Conservation (phyloP, 306 rosid genomes). For the Ormosia emarginata region DNA sequence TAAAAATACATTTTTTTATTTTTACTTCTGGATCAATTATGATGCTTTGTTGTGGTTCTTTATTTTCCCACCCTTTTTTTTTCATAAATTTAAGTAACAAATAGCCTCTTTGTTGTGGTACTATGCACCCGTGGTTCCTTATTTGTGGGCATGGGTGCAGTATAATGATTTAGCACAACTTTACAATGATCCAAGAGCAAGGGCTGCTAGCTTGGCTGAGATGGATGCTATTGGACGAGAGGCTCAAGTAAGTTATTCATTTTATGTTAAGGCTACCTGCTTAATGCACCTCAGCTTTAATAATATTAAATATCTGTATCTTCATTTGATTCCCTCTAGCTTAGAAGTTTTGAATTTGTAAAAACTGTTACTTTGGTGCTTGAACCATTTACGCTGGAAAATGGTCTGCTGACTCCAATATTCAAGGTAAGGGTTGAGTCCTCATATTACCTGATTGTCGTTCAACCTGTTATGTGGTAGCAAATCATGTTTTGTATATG, state of each 20-base stretch:
- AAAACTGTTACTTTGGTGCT: conserved; percentile 69
- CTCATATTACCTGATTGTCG: neutral
- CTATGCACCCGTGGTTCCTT: neutral
- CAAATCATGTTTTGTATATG: neutral
- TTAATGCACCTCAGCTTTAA: neutral
- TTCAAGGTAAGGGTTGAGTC: conserved; percentile 62
- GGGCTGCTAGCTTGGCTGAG: conserved; percentile 80
- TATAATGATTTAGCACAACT: conserved; percentile 59
- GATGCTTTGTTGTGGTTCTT: neutral
- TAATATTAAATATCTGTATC: neutral
- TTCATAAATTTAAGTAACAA: neutral
- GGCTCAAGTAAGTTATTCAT: conserved; percentile 63
- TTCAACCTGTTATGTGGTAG: neutral
- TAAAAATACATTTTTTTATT: too few relatives aligned
- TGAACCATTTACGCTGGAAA: conserved; percentile 87
- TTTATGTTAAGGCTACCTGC: conserved; percentile 4
- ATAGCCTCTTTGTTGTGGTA: neutral
- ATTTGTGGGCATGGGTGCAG: conserved; percentile 43
- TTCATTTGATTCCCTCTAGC: conserved; percentile 45
- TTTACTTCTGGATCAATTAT: neutral
- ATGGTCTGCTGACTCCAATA: conserved; percentile 89
- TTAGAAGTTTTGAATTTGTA: conserved; percentile 91
- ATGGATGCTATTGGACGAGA: conserved; percentile 85
- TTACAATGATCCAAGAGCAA: conserved; percentile 78
- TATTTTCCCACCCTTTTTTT: neutral